Conservation (phyloP, 129 eudicot genomes). For the Flaveria brownii region DNA sequence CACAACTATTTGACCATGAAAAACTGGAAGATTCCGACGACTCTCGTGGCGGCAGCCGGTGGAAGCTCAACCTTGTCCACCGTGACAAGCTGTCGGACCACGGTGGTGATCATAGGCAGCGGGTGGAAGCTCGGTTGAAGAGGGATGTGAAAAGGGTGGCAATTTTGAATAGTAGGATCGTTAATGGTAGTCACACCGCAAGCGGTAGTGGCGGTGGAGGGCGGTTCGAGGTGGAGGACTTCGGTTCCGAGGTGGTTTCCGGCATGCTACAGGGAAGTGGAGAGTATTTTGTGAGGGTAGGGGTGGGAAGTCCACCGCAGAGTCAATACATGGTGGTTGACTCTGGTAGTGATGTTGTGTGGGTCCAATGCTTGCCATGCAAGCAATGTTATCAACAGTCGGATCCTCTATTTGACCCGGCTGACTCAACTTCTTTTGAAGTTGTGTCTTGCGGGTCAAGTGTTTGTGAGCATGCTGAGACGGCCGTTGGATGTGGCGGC, state of each 20-base stretch:
- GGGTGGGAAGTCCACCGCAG: constrained; percentile 79
- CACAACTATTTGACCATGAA: constrained; percentile 33
- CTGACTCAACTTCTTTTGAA: constrained; percentile 60
- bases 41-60: constrained; percentile 11
- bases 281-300: constrained; percentile 82
- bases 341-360: constrained; percentile 84
- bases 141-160: constrained; percentile 67
- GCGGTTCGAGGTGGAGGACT: constrained; percentile 57
- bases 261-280: constrained; percentile 96
- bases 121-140: constrained; percentile 52
- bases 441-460: constrained; percentile 68
- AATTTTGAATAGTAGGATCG: constrained; percentile 31
- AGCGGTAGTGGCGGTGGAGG: constrained; percentile 26
- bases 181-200: background rate
- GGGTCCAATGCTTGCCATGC: constrained; percentile 95
- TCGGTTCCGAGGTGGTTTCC: constrained; percentile 87
- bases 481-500: constrained; percentile 60
- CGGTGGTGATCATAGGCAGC: constrained; percentile 39
- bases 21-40: background rate
- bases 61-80: constrained; percentile 66
- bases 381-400: constrained; percentile 73
- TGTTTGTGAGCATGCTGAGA: constrained; percentile 67
- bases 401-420: constrained; percentile 87
- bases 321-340: constrained; percentile 90
- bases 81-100: constrained; percentile 55